phyloP scores from a whole-genome alignment of 2,329 filamentous ascomycete genomes.

The Phialocephala sp. region DNA sequence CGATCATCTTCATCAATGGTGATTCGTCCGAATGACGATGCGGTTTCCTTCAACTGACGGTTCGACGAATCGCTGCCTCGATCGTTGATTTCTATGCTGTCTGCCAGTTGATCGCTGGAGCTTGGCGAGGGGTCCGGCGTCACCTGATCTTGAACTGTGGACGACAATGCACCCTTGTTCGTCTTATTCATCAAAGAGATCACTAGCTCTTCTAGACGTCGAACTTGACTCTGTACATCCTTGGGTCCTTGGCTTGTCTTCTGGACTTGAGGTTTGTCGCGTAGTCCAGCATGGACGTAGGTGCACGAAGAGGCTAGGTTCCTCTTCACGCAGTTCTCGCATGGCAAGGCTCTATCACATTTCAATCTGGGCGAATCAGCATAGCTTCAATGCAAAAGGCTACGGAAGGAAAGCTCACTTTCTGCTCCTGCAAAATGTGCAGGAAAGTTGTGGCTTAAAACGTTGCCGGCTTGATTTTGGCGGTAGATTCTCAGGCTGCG shows the following conservation, averaged over 20 bases:
- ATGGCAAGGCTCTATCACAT: constrained; percentile 59
- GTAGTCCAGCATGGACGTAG: constrained; percentile 53
- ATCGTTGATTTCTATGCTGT: constrained; percentile 14
- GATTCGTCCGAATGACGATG: constrained; percentile 34
- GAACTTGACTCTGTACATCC: constrained; percentile 59
- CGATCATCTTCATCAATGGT: constrained; percentile 40
- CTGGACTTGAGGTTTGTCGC: constrained; percentile 20
- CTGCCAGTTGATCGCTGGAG: constrained; percentile 15
- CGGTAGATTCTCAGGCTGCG: not conserved
- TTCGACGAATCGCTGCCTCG: not conserved
- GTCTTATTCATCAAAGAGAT: constrained; percentile 53
- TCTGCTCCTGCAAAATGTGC: constrained; percentile 37
- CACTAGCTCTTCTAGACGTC: constrained; percentile 61
- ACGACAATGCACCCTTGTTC: not conserved
- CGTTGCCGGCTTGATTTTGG: constrained; percentile 27
- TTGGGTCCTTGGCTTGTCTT: constrained; percentile 38
- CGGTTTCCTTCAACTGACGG: constrained; percentile 17
- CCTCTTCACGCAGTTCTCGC: constrained; percentile 58
- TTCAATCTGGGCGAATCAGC: constrained; percentile 44
- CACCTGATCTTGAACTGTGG: not conserved
- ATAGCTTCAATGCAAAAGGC: not conserved
- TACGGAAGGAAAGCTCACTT: constrained; percentile 30
- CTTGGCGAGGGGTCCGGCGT: constrained; percentile 18
- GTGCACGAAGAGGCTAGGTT: constrained; percentile 52
- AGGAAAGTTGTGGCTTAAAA: constrained; percentile 39